Conservation (phyloP, 345 rosid genomes). For the Dipteronia dyeriana region DNA sequence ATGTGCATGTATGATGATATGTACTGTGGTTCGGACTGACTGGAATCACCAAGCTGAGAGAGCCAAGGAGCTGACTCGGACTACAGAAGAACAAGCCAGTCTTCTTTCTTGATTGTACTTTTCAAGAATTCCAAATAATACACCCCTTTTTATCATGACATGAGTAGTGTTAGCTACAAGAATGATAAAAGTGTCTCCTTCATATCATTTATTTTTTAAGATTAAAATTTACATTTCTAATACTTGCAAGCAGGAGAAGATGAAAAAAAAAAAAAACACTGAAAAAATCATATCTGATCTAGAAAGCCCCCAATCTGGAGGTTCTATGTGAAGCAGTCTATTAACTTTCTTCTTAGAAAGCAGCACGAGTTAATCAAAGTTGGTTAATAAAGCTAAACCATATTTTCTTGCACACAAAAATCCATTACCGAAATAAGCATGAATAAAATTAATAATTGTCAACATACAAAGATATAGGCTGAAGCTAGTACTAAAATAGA, state of each 20-base stretch:
- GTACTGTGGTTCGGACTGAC: constrained; percentile 30
- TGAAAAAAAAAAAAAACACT: not conserved
- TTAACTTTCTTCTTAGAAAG: not conserved
- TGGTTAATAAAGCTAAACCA: not conserved
- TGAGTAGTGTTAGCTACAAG: not conserved
- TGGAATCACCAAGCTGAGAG: constrained; percentile 34
- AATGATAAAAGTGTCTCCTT: not conserved
- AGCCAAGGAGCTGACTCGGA: constrained; percentile 32
- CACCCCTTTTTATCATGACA: not conserved
- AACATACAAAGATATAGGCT: not conserved
- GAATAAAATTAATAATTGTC: not conserved
- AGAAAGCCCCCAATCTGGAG: not conserved
- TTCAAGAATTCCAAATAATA: constrained; percentile 2
- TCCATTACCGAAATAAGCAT: not conserved
- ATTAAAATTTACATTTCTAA: not conserved
- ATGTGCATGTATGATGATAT: constrained; percentile 35
- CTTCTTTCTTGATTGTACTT: constrained; percentile 21
- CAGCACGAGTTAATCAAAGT: not conserved
- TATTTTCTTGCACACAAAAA: not conserved
- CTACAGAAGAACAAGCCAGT: constrained; percentile 14
- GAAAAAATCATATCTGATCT: not conserved
- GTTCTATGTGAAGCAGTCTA: not conserved
- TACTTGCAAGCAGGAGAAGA: not conserved
- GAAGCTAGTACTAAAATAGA: too few relatives aligned
- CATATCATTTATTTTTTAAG: not conserved